phyloP scores from a whole-genome alignment of 306 rosid species.

The Astragalus membranaceus region DNA sequence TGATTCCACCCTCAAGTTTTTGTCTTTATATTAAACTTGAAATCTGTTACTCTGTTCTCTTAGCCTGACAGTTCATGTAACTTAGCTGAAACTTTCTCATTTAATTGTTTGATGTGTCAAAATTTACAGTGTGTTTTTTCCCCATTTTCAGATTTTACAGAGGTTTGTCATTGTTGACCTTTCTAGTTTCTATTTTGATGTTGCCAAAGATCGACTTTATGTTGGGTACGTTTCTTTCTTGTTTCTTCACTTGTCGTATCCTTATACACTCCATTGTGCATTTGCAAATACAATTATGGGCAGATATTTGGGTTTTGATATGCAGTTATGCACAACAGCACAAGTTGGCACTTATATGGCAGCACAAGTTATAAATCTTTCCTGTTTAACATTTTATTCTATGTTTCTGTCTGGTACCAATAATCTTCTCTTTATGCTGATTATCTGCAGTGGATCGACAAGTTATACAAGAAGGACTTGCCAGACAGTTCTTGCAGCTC shows the following conservation, averaged over 20 bases:
- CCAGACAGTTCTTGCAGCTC: conserved; percentile 91
- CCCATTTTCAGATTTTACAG: conserved; percentile 70
- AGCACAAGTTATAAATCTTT: background rate
- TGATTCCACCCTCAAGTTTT: background rate
- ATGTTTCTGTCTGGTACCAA: background rate
- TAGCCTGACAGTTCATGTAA: conserved; percentile 1
- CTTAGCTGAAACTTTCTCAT: conserved; percentile 13
- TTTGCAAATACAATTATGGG: background rate
- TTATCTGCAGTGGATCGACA: conserved; percentile 60
- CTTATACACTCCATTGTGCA: background rate
- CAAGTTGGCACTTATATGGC: background rate
- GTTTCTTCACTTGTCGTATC: background rate
- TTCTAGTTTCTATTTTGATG: conserved; percentile 89
- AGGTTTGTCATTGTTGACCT: conserved; percentile 92
- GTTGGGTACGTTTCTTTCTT: conserved; percentile 60
- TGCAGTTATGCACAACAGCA: background rate
- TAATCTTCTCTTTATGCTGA: background rate
- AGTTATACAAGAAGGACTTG: conserved; percentile 91
- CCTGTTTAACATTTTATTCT: background rate
- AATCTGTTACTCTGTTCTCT: background rate
- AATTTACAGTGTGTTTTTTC: background rate
- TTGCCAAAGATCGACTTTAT: conserved; percentile 96
- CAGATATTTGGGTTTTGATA: background rate
- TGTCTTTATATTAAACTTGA: background rate
- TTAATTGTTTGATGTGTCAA: conserved; percentile 8